Evolutionary conservation across 257 asterid species (phyloP), one percentile per base, ranked within the genome.

Genomic region (Nicotiana attenuata): DNA sequence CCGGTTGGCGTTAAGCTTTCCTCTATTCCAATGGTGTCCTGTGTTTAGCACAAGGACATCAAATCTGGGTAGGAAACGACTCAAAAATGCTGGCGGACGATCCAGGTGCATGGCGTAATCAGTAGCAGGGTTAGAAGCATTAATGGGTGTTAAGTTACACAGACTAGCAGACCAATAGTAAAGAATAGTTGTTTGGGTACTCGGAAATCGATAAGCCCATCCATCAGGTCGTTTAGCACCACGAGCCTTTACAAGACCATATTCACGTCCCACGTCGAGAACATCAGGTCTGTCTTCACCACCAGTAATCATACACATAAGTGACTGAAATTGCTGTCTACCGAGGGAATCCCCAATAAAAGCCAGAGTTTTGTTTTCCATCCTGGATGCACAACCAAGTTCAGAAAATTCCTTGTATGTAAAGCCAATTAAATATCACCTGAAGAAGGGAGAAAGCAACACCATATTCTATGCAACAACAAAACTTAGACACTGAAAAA

Each of bases 151-250:
- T 80, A 95, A 85, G 84, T 89, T 97, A 65, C 94, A 90, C 17
- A 95, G 97, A 81, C 97, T 95, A 61, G 99, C 97, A 15, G 99
- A 95, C 99, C 99, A 95, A 65, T 95, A 95, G 86, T 92, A 95
- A 75, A 93, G 96, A 85, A 95, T 84, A 45, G 99, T 93, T 65
- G 97, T 93, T 84, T 95, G 94, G 84, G 97, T 89, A 50, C 77
- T 87, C 10, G 94, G 95, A 81, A 95, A 92, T 26, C 92, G 88
- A 78, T 95, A 95, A 66, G 95, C 99, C 99, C 98, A 95, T 78
- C 99, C 99, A 84, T 95, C 97, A 17, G 99, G 98, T 60, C 98
- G 89, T 65, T 71, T 81, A 28, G 99, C 93, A 67, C 92, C 93
- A 80, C 85, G 97, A 83, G 98, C 97, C 88, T 92, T 93, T 33